Base-by-base conservation (phyloP, 2,329 filamentous ascomycete species). In the Verticillium nubilum region DNA sequence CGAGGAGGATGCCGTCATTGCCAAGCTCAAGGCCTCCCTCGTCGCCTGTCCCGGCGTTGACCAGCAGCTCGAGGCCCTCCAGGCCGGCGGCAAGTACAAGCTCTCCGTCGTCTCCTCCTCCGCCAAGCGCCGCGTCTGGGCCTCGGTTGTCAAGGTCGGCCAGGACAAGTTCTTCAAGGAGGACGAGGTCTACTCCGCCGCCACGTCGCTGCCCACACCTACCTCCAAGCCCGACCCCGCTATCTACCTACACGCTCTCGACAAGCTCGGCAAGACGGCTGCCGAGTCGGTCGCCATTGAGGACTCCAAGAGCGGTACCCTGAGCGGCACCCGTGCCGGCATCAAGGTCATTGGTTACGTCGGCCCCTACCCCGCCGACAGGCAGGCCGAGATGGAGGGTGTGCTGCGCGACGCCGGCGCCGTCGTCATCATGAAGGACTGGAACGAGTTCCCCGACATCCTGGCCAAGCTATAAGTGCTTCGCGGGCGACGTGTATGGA, bases 151-250 rank as follows among this genome's bases (percentile, higher is more conserved):
- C 71, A 93, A 92, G 78, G 89, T 91, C 61, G 86, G 83, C 63
- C 89, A 94, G 73, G 87, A 87, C 74, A 86, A 88, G 75, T 96
- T 86, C 82, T 96, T 97, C 78, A 78, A 79, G n/a, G 76, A 81
- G 28, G 83, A 91, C 66, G 82, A 86, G 66, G 82, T 96, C 72
- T 97, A 90, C 83, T 91, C 87, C 52, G 92, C 92, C 59, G 91
- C 91, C 60, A 91, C 87, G 31, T 91, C 87, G 60, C 83, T 97
- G 67, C 79, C 84, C 60, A 85, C 80, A 69, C 92, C 92, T n/a
- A 93, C 91, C 59, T 90, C 86, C 74, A 97, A 97, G 84, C 92
- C 92, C 17, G 90, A 96, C 75, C 92, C 93, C 19, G 90, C 91
- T 66, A 89, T 97, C 76, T 97, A 97, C 79, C 76, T 92, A 64